Evolutionary conservation across 129 eudicot species (phyloP), one percentile per base, ranked within the genome.

Genomic region (Flaveria sonorensis): DNA sequence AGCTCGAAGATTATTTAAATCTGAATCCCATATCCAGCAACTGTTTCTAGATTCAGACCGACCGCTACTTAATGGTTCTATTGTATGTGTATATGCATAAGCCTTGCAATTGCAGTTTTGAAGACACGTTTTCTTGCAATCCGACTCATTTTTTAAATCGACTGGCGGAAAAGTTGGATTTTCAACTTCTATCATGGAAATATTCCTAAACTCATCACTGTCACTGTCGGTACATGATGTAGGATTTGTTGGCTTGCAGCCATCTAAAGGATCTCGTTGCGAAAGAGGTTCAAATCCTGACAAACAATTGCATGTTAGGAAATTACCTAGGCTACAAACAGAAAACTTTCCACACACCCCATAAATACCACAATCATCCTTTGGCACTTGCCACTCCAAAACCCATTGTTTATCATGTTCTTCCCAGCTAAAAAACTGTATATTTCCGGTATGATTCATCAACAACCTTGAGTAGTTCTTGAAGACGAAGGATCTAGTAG

Each of bases 221-320:
- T n/a, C n/a, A n/a, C n/a, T 12, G 4, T 10, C 14, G 50, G 3
- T 5, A 6, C 32, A 32, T 20, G 45, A 61, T 53, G 3, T 7
- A 14, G 12, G 59, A 20, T 60, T 21, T 43, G 0, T 23, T 47
- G 24, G 68, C 19, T 4, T 6, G 53, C 93, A 88, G 3, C 84
- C 89, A 14, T 39, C 67, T 1, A 47, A 30, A 51, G 1, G 23
- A 30, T 39, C 62, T 32, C n/a, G n/a, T n/a, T n/a, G n/a, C n/a
- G 14, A 1, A 45, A 1, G 8, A 62, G 68, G 77, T 24, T 68
- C 71, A 51, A 74, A 86, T 16, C 90, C 87, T 0, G 20, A 50
- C 82, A 88, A 73, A 61, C 90, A 88, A 0, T 16, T 18, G 67
- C 93, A 88, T 11, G 3, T 62, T 14, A 6, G 1, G 4, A 24